These are phyloP conservation scores for Fomitopsis palustris DNA, from an alignment of 1,284 basidiomycete species.

Conservation along the genomic window DNA sequence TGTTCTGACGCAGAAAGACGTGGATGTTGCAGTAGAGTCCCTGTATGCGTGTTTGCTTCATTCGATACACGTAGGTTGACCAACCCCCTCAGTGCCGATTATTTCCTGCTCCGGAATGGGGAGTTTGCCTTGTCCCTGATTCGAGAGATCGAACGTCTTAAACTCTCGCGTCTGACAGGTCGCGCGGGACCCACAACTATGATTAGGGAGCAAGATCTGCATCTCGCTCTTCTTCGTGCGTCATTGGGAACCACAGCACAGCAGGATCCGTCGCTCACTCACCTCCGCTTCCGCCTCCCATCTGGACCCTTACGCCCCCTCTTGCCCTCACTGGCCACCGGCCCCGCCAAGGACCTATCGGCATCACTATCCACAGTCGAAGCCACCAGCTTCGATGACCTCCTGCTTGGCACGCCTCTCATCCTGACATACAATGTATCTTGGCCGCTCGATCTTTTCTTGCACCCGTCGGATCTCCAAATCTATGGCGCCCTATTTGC, in stretches of 20 bases:
- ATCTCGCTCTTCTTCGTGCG: conserved; percentile 76
- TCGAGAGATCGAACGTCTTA: conserved; percentile 77
- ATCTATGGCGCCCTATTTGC: conserved; percentile 79
- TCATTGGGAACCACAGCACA: conserved; percentile 84
- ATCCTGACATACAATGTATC: conserved; percentile 65
- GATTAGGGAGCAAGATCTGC: conserved; percentile 85
- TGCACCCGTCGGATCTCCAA: conserved; percentile 71
- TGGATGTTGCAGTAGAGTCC: conserved; percentile 72
- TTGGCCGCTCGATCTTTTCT: conserved; percentile 89
- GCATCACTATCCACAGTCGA: conserved; percentile 34
- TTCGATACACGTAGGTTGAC: not conserved
- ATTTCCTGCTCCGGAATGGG: conserved; percentile 85
- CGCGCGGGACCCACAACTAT: conserved; percentile 63
- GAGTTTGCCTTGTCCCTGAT: conserved; percentile 82
- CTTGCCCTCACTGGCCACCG: conserved; percentile 58
- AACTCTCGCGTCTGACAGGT: conserved; percentile 67
- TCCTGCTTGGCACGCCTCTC: conserved; percentile 77
- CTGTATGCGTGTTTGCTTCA: conserved; percentile 44
- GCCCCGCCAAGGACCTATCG: conserved; percentile 29
- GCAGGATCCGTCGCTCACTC: conserved; percentile 68
- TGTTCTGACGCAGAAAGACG: conserved; percentile 79
- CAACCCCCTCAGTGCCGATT: conserved; percentile 57
- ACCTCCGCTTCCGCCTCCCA: conserved; percentile 71
- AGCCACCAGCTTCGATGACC: conserved; percentile 61
- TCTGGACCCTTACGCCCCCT: conserved; percentile 76